These are phyloP conservation scores for Phallus indusiatus DNA, from an alignment of 768 basidiomycete genomes.

Conservation along the genomic window DNA sequence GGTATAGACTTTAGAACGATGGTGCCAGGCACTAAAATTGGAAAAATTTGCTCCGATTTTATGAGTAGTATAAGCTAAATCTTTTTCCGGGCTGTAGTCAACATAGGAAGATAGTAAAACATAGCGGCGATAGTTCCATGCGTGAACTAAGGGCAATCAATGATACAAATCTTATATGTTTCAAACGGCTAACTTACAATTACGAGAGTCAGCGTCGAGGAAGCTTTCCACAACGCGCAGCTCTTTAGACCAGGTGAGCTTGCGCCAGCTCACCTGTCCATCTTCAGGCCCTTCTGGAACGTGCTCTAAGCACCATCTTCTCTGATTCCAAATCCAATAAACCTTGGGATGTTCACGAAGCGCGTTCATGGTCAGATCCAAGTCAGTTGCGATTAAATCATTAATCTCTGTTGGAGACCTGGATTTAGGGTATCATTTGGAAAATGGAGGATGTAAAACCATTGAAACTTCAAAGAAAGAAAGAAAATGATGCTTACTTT, in stretches of 20 bases:
- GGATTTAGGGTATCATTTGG: conserved; percentile 4
- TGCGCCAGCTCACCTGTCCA: conserved; percentile 59
- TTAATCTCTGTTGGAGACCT: conserved; percentile 59
- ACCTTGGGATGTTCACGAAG: conserved; percentile 87
- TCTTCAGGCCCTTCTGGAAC: conserved; percentile 64
- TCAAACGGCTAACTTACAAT: conserved; percentile 51
- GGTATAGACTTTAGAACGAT: conserved; percentile 73
- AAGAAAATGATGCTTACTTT: conserved; percentile 35
- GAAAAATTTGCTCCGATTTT: conserved; percentile 95
- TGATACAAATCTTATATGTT: conserved; percentile 1
- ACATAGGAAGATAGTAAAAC: conserved; percentile 63
- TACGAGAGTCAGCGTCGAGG: conserved; percentile 84
- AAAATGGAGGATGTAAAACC: background rate
- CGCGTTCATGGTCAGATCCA: conserved; percentile 70
- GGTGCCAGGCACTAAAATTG: conserved; percentile 99
- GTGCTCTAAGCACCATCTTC: conserved; percentile 87
- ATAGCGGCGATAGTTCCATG: conserved; percentile 91
- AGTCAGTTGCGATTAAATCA: conserved; percentile 55
- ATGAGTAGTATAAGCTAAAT: conserved; percentile 74
- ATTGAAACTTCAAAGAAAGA: background rate
- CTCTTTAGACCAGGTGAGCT: conserved; percentile 76
- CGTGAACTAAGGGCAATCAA: conserved; percentile 55
- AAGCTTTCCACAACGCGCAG: conserved; percentile 84
- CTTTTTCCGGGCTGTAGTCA: conserved; percentile 46
- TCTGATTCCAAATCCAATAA: conserved; percentile 99